Conservation (phyloP, 345 rosid genomes). For the Capsella bursapastoris region DNA sequence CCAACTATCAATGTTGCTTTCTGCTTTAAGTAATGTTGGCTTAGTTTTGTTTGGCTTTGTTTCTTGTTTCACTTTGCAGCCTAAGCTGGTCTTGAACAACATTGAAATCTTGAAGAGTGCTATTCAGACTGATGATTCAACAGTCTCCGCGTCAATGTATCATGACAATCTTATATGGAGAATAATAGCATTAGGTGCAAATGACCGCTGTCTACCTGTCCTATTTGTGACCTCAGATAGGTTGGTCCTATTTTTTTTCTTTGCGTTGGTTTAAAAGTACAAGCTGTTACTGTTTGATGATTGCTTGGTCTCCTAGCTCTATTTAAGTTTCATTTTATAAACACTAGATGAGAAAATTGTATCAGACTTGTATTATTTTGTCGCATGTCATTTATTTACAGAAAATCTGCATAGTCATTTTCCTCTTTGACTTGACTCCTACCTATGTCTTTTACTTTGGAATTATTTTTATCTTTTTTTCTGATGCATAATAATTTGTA, state of each 20-base stretch:
- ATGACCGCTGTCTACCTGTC: conserved; percentile 83
- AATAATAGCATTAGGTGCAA: conserved; percentile 82
- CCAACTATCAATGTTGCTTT: background rate
- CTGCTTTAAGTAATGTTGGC: background rate
- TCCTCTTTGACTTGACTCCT: conserved; percentile 1
- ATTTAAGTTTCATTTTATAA: background rate
- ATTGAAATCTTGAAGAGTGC: conserved; percentile 82
- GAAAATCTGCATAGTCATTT: background rate
- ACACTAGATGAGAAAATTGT: background rate
- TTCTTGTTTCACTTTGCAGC: conserved; percentile 61
- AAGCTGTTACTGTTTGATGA: background rate
- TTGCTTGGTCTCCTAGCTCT: conserved; percentile 5
- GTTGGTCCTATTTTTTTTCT: conserved; percentile 47
- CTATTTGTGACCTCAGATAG: conserved; percentile 84
- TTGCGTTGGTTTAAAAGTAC: background rate
- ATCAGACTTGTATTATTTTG: conserved; percentile 21
- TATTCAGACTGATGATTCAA: conserved; percentile 61
- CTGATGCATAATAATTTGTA: conserved; percentile 26
- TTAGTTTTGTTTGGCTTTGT: conserved; percentile 27
- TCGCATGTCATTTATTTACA: background rate
- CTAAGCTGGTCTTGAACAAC: conserved; percentile 94
- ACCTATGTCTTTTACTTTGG: background rate
- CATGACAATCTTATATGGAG: conserved; percentile 95
- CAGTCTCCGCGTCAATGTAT: conserved; percentile 69
- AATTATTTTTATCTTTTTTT: background rate